A percentile compares a stretch with the other conserved stretches of the same genome.
Evolutionary conservation across 163 green algal genomes (phyloP).

Genomic region (Coccomyxa subellipsoidea): DNA sequence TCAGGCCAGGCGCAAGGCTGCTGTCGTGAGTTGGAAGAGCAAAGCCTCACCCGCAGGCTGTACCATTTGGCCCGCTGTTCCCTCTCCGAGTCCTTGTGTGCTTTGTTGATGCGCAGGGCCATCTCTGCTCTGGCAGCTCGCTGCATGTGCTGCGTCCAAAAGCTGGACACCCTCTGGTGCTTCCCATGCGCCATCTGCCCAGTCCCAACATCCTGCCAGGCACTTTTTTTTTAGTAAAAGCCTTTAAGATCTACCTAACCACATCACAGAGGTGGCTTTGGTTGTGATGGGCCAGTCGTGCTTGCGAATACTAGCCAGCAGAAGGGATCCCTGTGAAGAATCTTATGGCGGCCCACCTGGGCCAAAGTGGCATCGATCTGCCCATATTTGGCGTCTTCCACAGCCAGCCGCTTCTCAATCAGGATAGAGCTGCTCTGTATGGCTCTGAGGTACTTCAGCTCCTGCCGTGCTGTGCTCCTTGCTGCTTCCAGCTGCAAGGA

Average conservation of each 20-base stretch:
- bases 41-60: neutral
- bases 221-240: no score
- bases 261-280: no score
- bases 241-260: no score
- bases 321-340: no score
- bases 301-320: no score
- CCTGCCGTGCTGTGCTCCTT: neutral
- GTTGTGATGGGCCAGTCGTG: no score
- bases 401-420: neutral
- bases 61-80: neutral
- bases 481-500: neutral
- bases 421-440: neutral
- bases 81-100: neutral
- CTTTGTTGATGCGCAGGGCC: neutral
- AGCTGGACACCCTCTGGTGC: neutral
- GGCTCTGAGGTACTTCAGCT: neutral
- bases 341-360: no score
- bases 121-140: neutral
- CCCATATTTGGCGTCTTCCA: neutral
- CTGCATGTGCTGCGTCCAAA: neutral
- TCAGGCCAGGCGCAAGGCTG: no score
- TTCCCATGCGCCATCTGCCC: neutral
- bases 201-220: neutral
- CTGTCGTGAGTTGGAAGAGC: no score
- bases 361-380: neutral